A percentile compares a stretch with the other conserved stretches of the same genome.
Conservation (phyloP, 179 eudicot genomes). For the Silene noctiflora region DNA sequence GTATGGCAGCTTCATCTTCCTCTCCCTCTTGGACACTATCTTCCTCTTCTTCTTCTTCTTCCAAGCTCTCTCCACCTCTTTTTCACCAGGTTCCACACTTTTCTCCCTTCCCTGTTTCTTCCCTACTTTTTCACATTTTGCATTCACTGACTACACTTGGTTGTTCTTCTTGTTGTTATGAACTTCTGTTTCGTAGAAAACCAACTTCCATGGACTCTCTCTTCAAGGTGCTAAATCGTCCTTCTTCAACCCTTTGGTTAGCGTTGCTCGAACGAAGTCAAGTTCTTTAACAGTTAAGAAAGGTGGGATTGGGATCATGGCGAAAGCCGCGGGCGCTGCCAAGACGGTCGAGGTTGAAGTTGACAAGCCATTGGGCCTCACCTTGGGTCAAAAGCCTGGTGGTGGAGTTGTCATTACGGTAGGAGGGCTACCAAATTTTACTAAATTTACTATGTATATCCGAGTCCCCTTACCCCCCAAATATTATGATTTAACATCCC, state of each 20-base stretch:
- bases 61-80: conserved; percentile 20
- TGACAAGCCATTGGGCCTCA: conserved; percentile 77
- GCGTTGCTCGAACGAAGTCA: conserved; percentile 21
- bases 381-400: conserved; percentile 82
- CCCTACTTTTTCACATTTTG: neutral
- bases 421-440: conserved; percentile 13
- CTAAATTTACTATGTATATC: no score
- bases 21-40: conserved; percentile 36
- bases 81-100: conserved; percentile 20
- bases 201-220: conserved; percentile 57
- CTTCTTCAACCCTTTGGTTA: conserved; percentile 34
- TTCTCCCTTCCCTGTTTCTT: neutral
- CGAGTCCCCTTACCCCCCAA: no score
- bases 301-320: conserved; percentile 54
- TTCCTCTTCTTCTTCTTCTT: conserved; percentile 28
- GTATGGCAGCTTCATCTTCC: conserved; percentile 48
- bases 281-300: conserved; percentile 17
- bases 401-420: conserved; percentile 96
- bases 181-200: conserved; percentile 39
- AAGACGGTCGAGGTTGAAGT: conserved; percentile 91
- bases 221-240: conserved; percentile 51
- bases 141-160: neutral
- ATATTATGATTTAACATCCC: no score
- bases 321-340: conserved; percentile 66
- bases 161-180: neutral